These are phyloP conservation scores for Ilex asprella DNA, from an alignment of 257 asterid species.

Conservation along the genomic window DNA sequence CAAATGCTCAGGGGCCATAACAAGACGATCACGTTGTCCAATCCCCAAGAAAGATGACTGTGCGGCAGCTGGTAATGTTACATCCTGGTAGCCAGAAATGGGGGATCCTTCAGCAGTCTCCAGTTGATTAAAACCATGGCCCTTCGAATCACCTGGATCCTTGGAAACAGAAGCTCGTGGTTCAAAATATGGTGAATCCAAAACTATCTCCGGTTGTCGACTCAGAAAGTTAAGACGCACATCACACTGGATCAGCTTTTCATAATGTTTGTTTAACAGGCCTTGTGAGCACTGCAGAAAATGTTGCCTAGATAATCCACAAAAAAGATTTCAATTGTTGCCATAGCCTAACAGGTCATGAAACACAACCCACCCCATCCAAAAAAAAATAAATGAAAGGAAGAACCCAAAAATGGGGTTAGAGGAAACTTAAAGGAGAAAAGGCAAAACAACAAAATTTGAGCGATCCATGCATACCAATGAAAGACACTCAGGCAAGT, in stretches of 20 bases:
- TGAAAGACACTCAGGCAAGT: too few relatives aligned
- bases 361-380: too few relatives aligned
- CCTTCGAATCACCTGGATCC: conserved; percentile 39
- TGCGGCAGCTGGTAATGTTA: conserved; percentile 32
- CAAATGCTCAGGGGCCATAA: conserved; percentile 18
- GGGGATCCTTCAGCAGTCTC: conserved; percentile 34
- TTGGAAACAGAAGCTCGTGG: conserved; percentile 32
- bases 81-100: conserved; percentile 32
- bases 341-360: too few relatives aligned
- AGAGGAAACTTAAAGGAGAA: too few relatives aligned
- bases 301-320: conserved; percentile 51
- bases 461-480: too few relatives aligned
- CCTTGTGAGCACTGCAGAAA: conserved; percentile 63
- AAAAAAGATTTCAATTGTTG: conserved; percentile 1
- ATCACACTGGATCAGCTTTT: conserved; percentile 75
- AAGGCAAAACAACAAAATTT: too few relatives aligned
- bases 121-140: conserved; percentile 21
- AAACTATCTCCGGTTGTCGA: conserved; percentile 43
- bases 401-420: too few relatives aligned
- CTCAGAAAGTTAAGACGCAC: conserved; percentile 51
- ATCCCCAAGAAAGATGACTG: conserved; percentile 36
- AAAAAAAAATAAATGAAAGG: too few relatives aligned
- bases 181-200: conserved; percentile 54
- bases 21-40: conserved; percentile 22
- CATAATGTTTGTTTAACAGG: conserved; percentile 64